Percentiles rank a stretch among this genome's conserved stretches.
These are phyloP conservation scores for Cucurbita moschata DNA, from an alignment of 306 rosid genomes.

Conservation along the genomic window DNA sequence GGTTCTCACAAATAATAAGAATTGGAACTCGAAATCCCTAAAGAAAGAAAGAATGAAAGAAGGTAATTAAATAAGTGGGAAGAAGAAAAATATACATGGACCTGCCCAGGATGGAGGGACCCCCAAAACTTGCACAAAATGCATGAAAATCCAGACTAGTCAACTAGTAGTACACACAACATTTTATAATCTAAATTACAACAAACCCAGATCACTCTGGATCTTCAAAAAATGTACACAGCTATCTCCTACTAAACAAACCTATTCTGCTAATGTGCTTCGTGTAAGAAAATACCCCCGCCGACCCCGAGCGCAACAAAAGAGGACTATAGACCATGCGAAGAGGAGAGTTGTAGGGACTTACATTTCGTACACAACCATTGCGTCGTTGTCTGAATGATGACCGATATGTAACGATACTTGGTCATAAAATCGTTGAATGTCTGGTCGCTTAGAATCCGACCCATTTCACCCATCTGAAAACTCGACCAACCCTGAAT, in stretches of 20 bases:
- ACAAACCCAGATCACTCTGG: slow-evolving; percentile 11
- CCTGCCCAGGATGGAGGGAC: slow-evolving; percentile 2
- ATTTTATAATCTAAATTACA: slow-evolving; percentile 9
- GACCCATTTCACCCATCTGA: slow-evolving; percentile 98
- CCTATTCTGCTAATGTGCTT: not conserved
- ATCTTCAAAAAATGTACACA: slow-evolving; percentile 7
- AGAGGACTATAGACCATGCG: not conserved
- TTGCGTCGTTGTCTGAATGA: not conserved
- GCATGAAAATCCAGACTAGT: slow-evolving; percentile 7
- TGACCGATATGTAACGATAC: not conserved
- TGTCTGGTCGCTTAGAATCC: slow-evolving; percentile 28
- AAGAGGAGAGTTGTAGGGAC: not conserved
- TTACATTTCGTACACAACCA: slow-evolving; percentile 1
- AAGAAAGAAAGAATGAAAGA: not conserved
- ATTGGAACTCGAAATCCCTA: not conserved
- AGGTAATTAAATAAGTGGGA: slow-evolving; percentile 1
- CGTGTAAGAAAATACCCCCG: not conserved
- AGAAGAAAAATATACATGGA: slow-evolving; percentile 6
- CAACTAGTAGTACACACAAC: slow-evolving; percentile 3
- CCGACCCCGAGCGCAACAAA: not conserved
- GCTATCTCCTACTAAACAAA: not conserved
- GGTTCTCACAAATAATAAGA: not conserved
- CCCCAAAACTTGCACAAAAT: slow-evolving; percentile 8
- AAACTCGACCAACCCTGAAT: slow-evolving; percentile 64
- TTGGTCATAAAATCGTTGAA: not conserved